Evolutionary conservation across 202 grass and related monocot species (phyloP).

Genomic region (Dendrocalamus latiflorus): DNA sequence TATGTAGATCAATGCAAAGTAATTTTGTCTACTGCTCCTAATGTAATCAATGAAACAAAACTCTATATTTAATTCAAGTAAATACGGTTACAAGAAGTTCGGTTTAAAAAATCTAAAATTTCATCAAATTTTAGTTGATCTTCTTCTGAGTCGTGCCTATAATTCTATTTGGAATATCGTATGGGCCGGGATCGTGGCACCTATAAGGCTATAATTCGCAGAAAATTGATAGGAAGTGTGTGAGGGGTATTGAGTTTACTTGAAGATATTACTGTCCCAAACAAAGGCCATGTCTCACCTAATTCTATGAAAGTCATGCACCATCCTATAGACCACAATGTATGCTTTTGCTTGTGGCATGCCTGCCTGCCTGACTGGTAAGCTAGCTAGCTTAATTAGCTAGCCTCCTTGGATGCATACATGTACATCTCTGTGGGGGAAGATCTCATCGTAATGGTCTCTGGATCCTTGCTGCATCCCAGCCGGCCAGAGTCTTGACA

Average conservation of each 20-base stretch:
- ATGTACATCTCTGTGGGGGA: neutral
- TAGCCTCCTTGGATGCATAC: neutral
- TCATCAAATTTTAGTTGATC: neutral
- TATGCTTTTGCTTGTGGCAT: slow-evolving; percentile 27
- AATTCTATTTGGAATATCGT: neutral
- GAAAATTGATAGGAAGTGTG: slow-evolving; percentile 15
- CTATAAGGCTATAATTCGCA: neutral
- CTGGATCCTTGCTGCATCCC: slow-evolving; percentile 19
- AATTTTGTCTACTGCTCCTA: neutral
- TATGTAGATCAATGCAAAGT: neutral
- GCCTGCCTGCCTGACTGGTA: neutral
- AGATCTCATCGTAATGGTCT: slow-evolving; percentile 1
- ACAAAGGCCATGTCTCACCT: slow-evolving; percentile 63
- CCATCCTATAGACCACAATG: slow-evolving; percentile 59
- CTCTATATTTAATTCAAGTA: neutral
- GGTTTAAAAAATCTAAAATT: no score
- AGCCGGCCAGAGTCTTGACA: neutral
- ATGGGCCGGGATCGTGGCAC: neutral
- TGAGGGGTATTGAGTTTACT: slow-evolving; percentile 44
- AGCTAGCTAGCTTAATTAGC: neutral
- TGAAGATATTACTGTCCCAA: slow-evolving; percentile 41
- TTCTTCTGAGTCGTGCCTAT: neutral
- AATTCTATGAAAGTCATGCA: slow-evolving; percentile 78
- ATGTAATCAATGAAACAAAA: neutral
- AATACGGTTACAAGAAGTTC: no score